Evolutionary conservation across 352 stramenopile species (phyloP).

Genomic region (Phytopythium montanum): DNA sequence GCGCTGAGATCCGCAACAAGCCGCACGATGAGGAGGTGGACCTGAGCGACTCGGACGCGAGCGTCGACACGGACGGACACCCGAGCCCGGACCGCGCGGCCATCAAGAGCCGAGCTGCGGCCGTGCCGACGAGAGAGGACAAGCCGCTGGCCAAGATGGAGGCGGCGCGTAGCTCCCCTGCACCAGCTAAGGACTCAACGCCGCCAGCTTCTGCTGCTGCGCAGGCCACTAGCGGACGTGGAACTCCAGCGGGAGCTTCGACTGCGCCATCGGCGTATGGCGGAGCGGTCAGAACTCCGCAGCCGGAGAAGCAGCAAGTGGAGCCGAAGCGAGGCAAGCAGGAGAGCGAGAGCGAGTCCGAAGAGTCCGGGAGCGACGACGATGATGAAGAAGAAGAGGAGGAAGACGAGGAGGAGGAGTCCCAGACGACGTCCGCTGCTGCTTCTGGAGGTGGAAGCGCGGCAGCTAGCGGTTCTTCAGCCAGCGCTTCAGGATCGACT

Average conservation of each 20-base stretch:
- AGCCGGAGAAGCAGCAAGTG: conserved; percentile 36
- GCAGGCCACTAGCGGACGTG: neutral
- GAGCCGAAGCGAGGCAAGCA: conserved; percentile 43
- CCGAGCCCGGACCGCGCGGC: conserved; percentile 43
- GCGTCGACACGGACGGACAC: conserved; percentile 76
- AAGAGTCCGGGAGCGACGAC: conserved; percentile 62
- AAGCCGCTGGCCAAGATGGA: conserved; percentile 2
- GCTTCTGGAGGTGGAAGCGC: neutral
- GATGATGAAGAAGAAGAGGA: conserved; percentile 67
- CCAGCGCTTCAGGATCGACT: neutral
- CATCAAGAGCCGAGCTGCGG: conserved; percentile 27
- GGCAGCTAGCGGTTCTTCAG: conserved; percentile 11
- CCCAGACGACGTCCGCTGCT: neutral
- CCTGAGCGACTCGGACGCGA: conserved; percentile 82
- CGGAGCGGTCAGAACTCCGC: conserved; percentile 15
- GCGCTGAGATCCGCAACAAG: conserved; percentile 72
- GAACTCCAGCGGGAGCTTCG: neutral
- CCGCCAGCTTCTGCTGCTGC: neutral
- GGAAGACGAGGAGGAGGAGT: conserved; percentile 36
- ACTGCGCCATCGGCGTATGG: conserved; percentile 11
- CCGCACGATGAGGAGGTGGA: conserved; percentile 87
- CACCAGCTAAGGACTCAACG: conserved; percentile 1
- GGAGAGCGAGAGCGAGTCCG: conserved; percentile 64
- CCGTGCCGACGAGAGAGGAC: conserved; percentile 9
- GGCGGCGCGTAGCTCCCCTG: conserved; percentile 1